Base-by-base conservation (phyloP, 495 filamentous ascomycete species). In the Extremus antarcticus region DNA sequence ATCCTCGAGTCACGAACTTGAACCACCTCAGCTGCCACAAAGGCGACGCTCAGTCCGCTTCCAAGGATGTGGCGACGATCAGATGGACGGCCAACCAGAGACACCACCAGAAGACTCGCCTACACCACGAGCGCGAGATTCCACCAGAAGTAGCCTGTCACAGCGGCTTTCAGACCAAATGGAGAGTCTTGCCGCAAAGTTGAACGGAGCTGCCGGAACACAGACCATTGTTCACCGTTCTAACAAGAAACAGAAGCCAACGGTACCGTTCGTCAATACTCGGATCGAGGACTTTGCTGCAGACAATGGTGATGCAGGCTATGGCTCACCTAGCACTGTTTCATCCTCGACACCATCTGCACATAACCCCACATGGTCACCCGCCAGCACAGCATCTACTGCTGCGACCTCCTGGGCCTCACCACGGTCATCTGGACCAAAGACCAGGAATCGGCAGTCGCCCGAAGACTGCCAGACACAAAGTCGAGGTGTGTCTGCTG, bases 41-140 rank as follows among this genome's bases (percentile, higher is more conserved):
- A 55, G 59, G 16, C 46, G 45, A 25, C 55, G 55, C 10, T 62
- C 59, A 3, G 59, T 62, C 3, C 59, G 52, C 4, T 62, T 62
- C 41, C n/a, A 56, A 46, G 56, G 52, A 38, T 21, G 32, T 13
- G 17, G 23, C 41, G 32, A n/a, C 25, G 19, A 50, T 22, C 59
- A 58, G 22, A 35, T 62, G 1, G 59, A 62, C 22, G 59, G 59
- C 43, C 25, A 32, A 0, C 32, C 19, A 25, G 57, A 43, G 10
- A 29, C 52, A 20, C 8, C 35, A 7, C n/a, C n/a, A 32, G 23
- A 40, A 10, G 10, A 11, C 1, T 29, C 17, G 23, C 2, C 23
- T 10, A 20, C 46, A 17, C n/a, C 19, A 2, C 17, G 25, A 24
- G 49, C 55, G 1, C 16, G 16, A 39, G 59, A 55, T 16, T 51